Conservation (phyloP, 2,329 filamentous ascomycete genomes). For the Cyphellophora attinorum region DNA sequence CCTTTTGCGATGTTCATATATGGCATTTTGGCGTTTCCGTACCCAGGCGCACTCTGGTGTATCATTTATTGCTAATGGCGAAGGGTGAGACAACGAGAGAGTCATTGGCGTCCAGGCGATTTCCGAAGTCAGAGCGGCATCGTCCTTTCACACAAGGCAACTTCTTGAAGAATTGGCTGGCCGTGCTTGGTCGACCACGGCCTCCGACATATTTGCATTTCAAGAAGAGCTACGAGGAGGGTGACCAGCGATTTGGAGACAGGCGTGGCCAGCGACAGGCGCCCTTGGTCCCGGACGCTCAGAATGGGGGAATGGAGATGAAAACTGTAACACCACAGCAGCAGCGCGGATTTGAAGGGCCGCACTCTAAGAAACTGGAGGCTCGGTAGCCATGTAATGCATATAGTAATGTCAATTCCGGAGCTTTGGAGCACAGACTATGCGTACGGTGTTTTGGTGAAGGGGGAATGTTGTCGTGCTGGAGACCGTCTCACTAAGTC, state of each 20-base stretch:
- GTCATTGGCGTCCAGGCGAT: constrained; percentile 93
- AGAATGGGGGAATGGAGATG: constrained; percentile 60
- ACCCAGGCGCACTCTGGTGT: constrained; percentile 75
- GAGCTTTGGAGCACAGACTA: too few relatives aligned
- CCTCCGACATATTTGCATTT: constrained; percentile 84
- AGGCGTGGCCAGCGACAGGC: constrained; percentile 44
- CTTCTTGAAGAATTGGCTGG: constrained; percentile 66
- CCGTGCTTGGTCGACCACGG: constrained; percentile 72
- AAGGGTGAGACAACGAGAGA: constrained; percentile 92
- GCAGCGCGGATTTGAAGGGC: constrained; percentile 18
- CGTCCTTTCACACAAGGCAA: constrained; percentile 77
- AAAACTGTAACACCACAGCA: constrained; percentile 43
- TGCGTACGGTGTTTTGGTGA: too few relatives aligned
- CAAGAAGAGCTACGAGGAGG: constrained; percentile 64
- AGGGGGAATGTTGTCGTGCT: not conserved
- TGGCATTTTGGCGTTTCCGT: constrained; percentile 62
- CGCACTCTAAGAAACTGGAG: constrained; percentile 2
- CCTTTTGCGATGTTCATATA: constrained; percentile 87
- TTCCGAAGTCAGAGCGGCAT: constrained; percentile 82
- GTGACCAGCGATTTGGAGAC: constrained; percentile 73
- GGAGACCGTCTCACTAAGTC: too few relatives aligned
- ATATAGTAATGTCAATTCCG: too few relatives aligned
- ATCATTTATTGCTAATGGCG: constrained; percentile 84
- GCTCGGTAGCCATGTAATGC: not conserved
- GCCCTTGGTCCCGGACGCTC: constrained; percentile 40